Base-by-base conservation (phyloP, 2,329 filamentous ascomycete species). In the Rutstroemia sydowiana region DNA sequence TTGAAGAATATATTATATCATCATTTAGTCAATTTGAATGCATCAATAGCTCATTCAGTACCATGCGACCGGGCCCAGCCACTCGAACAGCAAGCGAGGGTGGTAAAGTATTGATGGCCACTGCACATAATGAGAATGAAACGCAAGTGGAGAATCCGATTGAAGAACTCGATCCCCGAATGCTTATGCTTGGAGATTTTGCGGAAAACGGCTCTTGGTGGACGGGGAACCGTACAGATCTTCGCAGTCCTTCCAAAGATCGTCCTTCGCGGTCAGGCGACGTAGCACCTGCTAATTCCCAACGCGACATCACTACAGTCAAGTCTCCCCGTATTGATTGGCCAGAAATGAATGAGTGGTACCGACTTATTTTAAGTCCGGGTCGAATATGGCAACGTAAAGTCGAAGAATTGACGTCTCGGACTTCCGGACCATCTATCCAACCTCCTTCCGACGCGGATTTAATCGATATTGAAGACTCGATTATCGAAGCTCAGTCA, bases 191-290 rank as follows among this genome's bases (percentile, higher is more conserved):
- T 2, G 87, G 87, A 2, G 81, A 91, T 61, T 75, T 91, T 58
- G 85, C 84, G 1, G 88, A 93, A 64, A 93, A 93, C 63, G 87
- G 86, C 2, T 79, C 78, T 7, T 92, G 87, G 88, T 92, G 87
- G 87, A 83, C 84, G 43, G 86, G 84, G 1, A 76, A 76, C 45
- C 53, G 56, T 73, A 53, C 57, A 41, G 77, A 61, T 60, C 63
- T 49, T 66, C 73, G 32, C 67, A 71, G 46, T 48, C 61, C 48
- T 44, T 62, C 56, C 62, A 67, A 50, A 59, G 59, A 56, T 69
- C 65, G 59, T 64, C 59, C 60, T 51, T 64, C 55, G 65, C 14
- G 42, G n/a, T 26, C 43, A 28, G 42, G 20, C n/a, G 48, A 51
- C 21, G 68, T 53, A n/a, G 32, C 47, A 36, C 46, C 51, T 54